Evolutionary conservation across 441 rosid genomes (phyloP).

Genomic region (Populus hybrid): DNA sequence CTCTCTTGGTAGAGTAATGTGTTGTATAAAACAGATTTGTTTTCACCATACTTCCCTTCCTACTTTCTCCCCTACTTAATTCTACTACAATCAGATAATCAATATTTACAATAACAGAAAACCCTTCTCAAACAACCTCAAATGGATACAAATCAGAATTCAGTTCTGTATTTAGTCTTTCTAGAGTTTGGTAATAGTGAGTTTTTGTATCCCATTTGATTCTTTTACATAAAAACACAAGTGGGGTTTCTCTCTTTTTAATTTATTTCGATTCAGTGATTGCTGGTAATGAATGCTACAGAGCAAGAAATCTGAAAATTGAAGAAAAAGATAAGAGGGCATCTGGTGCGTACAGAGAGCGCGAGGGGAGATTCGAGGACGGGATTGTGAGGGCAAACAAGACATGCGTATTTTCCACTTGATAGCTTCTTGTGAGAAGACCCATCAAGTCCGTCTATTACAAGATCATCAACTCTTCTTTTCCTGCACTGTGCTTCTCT

Average conservation of each 20-base stretch:
- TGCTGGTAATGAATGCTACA: neutral
- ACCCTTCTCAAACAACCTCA: neutral
- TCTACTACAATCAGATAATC: neutral
- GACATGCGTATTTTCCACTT: slow-evolving; percentile 40
- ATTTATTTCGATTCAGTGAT: neutral
- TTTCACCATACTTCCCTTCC: too few species aligned
- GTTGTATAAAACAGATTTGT: too few species aligned
- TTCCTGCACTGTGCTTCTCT: slow-evolving; percentile 43
- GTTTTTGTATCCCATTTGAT: neutral
- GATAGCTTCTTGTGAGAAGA: slow-evolving; percentile 43
- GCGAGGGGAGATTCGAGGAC: slow-evolving; percentile 42
- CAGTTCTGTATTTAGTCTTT: neutral
- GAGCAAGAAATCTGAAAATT: neutral
- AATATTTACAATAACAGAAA: neutral
- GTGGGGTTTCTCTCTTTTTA: neutral
- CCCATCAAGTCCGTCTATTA: slow-evolving; percentile 25
- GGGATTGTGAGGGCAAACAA: slow-evolving; percentile 40
- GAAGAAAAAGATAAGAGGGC: neutral
- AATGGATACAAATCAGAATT: neutral
- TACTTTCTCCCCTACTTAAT: too few species aligned
- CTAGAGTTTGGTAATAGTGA: neutral
- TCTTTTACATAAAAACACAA: neutral
- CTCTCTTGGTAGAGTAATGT: too few species aligned
- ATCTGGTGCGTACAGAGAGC: slow-evolving; percentile 35
- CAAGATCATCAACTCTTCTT: slow-evolving; percentile 34